Conservation (phyloP, 768 basidiomycete genomes). For the Rhizopogon vinicolor region DNA sequence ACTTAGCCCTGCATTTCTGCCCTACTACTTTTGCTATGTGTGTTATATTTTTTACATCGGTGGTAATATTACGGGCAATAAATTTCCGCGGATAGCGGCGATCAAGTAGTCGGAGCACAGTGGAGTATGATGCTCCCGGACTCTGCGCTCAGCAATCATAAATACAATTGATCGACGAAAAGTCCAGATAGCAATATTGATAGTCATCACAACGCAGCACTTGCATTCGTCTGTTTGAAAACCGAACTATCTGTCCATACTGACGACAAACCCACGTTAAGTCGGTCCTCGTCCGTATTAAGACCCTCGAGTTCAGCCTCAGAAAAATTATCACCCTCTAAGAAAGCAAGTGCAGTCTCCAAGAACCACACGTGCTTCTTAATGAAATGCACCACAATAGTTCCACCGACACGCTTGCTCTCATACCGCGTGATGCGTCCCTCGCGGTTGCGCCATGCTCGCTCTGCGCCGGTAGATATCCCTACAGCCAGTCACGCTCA, state of each 20-base stretch:
- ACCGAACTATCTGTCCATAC: slow-evolving; percentile 25
- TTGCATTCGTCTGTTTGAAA: slow-evolving; percentile 14
- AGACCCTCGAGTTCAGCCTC: slow-evolving; percentile 31
- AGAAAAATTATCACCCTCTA: slow-evolving; percentile 73
- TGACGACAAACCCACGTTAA: slow-evolving; percentile 17
- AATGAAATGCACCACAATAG: slow-evolving; percentile 94
- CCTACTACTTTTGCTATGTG: background rate
- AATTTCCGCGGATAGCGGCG: no score
- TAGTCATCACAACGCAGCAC: slow-evolving; percentile 2
- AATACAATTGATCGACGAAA: background rate
- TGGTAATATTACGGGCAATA: background rate
- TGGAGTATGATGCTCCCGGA: background rate
- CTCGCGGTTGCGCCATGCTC: slow-evolving; percentile 73
- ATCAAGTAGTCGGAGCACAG: background rate
- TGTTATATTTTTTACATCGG: background rate
- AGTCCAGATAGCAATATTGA: background rate
- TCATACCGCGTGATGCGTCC: slow-evolving; percentile 62
- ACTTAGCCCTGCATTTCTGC: no score
- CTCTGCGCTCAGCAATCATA: background rate
- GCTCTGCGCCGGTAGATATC: slow-evolving; percentile 51
- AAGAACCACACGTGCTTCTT: slow-evolving; percentile 97
- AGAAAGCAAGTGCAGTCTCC: slow-evolving; percentile 85
- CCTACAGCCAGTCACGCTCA: slow-evolving; percentile 31
- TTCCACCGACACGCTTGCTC: slow-evolving; percentile 78
- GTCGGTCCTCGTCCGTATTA: slow-evolving; percentile 6